A percentile compares a stretch with the other conserved stretches of the same genome.
These are phyloP conservation scores for Cyberlindnera euphorbiae DNA, from an alignment of 805 yeast genomes.

Conservation along the genomic window DNA sequence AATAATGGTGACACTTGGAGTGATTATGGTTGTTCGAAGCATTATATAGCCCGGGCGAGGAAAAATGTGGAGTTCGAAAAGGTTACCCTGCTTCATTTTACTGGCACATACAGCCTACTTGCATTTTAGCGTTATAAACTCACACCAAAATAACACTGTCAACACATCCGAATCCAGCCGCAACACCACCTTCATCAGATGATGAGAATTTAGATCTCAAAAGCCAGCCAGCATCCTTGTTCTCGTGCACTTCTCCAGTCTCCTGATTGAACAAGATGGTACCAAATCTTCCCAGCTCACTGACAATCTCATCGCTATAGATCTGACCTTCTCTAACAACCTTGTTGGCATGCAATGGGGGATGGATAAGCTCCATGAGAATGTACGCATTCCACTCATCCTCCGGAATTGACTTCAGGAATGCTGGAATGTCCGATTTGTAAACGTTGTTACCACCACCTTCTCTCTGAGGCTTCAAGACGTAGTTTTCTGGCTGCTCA, in stretches of 20 bases:
- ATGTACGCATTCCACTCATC: conserved; percentile 86
- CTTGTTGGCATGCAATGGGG: conserved; percentile 63
- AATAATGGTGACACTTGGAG: too few relatives aligned
- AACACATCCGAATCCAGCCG: conserved; percentile 97
- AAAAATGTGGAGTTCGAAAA: too few relatives aligned
- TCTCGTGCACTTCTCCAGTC: conserved; percentile 49
- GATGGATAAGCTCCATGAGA: conserved; percentile 87
- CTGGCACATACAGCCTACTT: background rate
- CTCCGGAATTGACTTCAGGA: conserved; percentile 54
- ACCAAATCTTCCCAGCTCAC: conserved; percentile 92
- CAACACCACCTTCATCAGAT: conserved; percentile 97
- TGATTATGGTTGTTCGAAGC: too few relatives aligned
- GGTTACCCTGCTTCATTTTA: too few relatives aligned
- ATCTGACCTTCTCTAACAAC: conserved; percentile 65
- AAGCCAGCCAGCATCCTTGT: conserved; percentile 77
- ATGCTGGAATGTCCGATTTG: conserved; percentile 76
- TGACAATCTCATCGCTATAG: conserved; percentile 67
- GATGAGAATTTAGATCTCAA: conserved; percentile 82
- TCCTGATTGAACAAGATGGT: conserved; percentile 67
- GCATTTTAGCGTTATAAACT: background rate
- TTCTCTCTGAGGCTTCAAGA: conserved; percentile 95
- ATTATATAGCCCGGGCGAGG: too few relatives aligned
- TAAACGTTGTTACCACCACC: conserved; percentile 98
- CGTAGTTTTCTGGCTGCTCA: conserved; percentile 64
- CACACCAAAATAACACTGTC: conserved; percentile 64